Evolutionary conservation across 2,329 filamentous ascomycete species (phyloP), one percentile per base, ranked within the genome.

Genomic region (Berkeleyomyces basicola): DNA sequence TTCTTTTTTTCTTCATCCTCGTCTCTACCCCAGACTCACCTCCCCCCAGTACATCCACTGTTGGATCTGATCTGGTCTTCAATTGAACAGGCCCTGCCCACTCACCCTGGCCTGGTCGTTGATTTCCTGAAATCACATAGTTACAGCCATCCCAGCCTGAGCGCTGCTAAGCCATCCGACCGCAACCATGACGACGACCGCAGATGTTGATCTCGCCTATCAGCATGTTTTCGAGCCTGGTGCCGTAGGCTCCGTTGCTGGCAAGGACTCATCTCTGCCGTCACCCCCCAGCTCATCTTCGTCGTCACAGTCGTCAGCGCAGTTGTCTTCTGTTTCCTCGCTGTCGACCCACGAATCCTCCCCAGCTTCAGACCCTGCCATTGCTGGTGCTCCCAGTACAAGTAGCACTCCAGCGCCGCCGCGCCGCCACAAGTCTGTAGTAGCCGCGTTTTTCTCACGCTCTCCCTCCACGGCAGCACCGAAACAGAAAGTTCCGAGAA

Each of bases 131-230:
- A 55, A 55, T 55, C 51, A 55, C 11, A 55, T 14, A 3, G 14
- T 55, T 36, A 55, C 51, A 55, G 51, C 33, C 51, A 31, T 37
- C 39, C 55, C 37, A 40, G 46, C 59, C 33, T 49, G 7, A 14
- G 59, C 42, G 39, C 31, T 60, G 53, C 53, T 58, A 53, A 55
- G 61, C 39, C 55, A 14, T 42, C 53, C 7, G 46, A 59, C 59
- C 46, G 40, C 43, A 63, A 39, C 36, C 44, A 64, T 64, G 62
- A 55, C 51, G 51, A 55, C 51, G 51, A 55, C 51, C 23, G 51
- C 61, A 39, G 59, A 51, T 57, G 62, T 33, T 43, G 62, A 64
- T 64, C 62, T 53, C 37, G 51, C 62, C 31, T 64, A 64, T 60
- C 62, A 64, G 53, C 58, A 64, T 51, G 58, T 61, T 43, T 64